Evolutionary conservation across 116 monocot species (phyloP), one percentile per base, ranked within the genome.

Genomic region (Posidonia oceanica): DNA sequence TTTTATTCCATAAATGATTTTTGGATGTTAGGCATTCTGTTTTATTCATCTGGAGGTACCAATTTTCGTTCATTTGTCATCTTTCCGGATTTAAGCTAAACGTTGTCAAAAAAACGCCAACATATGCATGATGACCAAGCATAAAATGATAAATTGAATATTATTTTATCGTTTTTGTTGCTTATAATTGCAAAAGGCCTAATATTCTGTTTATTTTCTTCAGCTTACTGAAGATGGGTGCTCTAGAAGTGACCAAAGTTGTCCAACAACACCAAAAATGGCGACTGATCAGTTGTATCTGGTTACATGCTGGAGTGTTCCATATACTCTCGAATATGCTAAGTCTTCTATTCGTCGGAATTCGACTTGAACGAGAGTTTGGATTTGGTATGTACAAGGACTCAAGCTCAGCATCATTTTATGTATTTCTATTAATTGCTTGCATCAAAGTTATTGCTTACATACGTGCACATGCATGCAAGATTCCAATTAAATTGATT

Each of bases 361-460:
- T 97, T 74, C 75, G 80, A 41, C 85, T 97, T 57, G 97, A 97
- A 52, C 81, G 87, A 72, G 97, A 97, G 79, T 97, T 97, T 66
- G 97, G 97, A 37, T 97, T 97, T 74, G 75, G 97, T 92, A 92
- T 61, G 91, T 64, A 66, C 17, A 36, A 4, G 42, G 52, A 53
- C 8, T 36, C 61, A 61, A 61, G 13, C 36, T 61, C 3, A 61
- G 14, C 36, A 61, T 61, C 22, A 4, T 15, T 66, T 66, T 3
- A 20, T 40, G 4, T 66, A 17, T n/a, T 44, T 66, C 39, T 10
- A 39, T 41, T 5, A 39, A 18, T 36, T 66, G 66, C 40, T 11
- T 41, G 40, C n/a, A 15, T 36, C 66, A 66, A 41, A 23, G 61
- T 61, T 61, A 15, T 14, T 13, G 61, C 36, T 61, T 29, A 29